phyloP scores from a whole-genome alignment of 495 filamentous ascomycete species.

The Pyrenula massariospora region DNA sequence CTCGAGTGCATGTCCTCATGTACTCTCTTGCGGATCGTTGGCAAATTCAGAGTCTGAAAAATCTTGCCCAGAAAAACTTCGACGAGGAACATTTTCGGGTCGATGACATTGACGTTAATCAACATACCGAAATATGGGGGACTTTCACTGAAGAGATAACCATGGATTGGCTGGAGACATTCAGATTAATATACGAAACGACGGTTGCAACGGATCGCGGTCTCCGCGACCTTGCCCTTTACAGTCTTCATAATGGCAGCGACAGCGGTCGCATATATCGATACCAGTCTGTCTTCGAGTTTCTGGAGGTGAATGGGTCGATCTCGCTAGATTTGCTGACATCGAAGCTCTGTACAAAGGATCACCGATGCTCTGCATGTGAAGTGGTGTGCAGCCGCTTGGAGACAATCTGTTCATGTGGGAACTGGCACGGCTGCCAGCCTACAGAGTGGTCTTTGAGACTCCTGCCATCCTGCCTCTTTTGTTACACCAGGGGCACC shows the following conservation, averaged over 20 bases:
- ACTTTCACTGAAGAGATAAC: too few relatives aligned
- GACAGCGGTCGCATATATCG: neutral
- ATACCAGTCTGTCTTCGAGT: neutral
- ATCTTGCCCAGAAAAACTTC: neutral
- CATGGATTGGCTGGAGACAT: neutral
- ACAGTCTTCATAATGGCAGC: neutral
- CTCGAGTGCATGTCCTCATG: neutral
- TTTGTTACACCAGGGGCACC: too few relatives aligned
- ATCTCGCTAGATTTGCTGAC: neutral
- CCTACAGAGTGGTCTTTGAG: too few relatives aligned
- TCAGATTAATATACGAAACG: neutral
- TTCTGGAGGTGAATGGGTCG: neutral
- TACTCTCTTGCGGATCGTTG: neutral
- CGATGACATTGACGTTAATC: neutral
- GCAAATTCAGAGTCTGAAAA: neutral
- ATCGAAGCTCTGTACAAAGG: neutral
- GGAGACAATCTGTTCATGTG: neutral
- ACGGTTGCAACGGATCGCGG: neutral
- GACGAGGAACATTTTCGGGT: neutral
- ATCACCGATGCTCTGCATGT: neutral
- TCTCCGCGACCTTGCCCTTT: neutral
- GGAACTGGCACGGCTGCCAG: neutral
- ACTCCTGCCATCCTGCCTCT: too few relatives aligned
- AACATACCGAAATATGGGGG: too few relatives aligned
- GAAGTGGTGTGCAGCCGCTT: neutral